phyloP scores from a whole-genome alignment of 352 stramenopile species.

The Phytopythium sindhum region DNA sequence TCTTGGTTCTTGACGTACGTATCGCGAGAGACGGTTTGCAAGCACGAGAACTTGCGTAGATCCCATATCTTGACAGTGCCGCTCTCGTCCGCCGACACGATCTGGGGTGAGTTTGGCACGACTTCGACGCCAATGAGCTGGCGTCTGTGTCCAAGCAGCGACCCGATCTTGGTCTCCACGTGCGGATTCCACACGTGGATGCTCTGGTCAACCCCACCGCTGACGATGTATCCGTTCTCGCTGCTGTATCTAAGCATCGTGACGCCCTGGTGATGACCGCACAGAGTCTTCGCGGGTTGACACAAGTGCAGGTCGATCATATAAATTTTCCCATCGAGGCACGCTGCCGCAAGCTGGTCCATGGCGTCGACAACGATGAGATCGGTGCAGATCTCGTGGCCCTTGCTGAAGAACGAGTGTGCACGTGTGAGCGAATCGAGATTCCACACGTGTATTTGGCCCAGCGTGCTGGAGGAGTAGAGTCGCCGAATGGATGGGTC shows the following conservation, averaged over 20 bases:
- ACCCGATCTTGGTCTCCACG: slow-evolving; percentile 51
- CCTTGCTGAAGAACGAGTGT: slow-evolving; percentile 38
- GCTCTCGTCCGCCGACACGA: slow-evolving; percentile 51
- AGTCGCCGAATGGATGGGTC: slow-evolving; percentile 10
- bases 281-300: slow-evolving; percentile 26
- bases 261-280: slow-evolving; percentile 38
- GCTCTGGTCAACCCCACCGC: slow-evolving; percentile 45
- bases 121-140: slow-evolving; percentile 56
- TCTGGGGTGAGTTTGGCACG: slow-evolving; percentile 32
- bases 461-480: slow-evolving; percentile 36
- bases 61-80: slow-evolving; percentile 58
- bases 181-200: slow-evolving; percentile 65
- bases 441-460: slow-evolving; percentile 46
- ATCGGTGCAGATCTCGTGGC: slow-evolving; percentile 33
- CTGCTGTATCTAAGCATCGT: slow-evolving; percentile 41
- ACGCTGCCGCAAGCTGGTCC: slow-evolving; percentile 29
- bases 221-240: slow-evolving; percentile 53
- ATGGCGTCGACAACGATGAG: slow-evolving; percentile 34
- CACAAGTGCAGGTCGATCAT: slow-evolving; percentile 40
- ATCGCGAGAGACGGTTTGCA: slow-evolving; percentile 36
- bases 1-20: slow-evolving; percentile 25
- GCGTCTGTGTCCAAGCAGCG: slow-evolving; percentile 33
- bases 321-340: slow-evolving; percentile 55
- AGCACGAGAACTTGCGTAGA: slow-evolving; percentile 38
- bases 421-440: slow-evolving; percentile 22